Evolutionary conservation across 495 filamentous ascomycete genomes (phyloP).

Genomic region (Cenococcum geophilum): DNA sequence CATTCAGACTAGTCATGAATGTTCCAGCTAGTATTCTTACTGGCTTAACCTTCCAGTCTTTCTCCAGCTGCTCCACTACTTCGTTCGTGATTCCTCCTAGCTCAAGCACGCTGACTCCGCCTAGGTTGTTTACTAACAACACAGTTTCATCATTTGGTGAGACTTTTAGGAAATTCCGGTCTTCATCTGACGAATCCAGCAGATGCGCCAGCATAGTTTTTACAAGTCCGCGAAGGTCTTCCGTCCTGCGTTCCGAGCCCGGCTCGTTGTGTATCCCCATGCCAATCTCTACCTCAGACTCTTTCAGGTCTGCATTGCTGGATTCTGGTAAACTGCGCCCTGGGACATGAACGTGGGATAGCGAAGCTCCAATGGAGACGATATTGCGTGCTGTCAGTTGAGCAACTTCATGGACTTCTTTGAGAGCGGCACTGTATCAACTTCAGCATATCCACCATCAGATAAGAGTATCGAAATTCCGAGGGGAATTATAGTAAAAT

Average conservation of each 20-base stretch:
- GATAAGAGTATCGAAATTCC: neutral
- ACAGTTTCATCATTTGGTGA: slow-evolving; percentile 59
- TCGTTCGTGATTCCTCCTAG: slow-evolving; percentile 85
- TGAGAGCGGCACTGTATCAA: slow-evolving; percentile 40
- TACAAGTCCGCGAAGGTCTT: slow-evolving; percentile 64
- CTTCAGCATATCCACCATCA: slow-evolving; percentile 7
- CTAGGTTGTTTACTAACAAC: slow-evolving; percentile 86
- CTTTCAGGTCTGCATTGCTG: slow-evolving; percentile 50
- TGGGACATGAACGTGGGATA: slow-evolving; percentile 90
- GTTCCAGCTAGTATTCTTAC: slow-evolving; percentile 60
- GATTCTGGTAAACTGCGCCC: slow-evolving; percentile 53
- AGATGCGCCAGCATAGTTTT: slow-evolving; percentile 74
- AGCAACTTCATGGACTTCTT: slow-evolving; percentile 67
- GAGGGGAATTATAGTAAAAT: neutral
- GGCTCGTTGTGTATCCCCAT: slow-evolving; percentile 99
- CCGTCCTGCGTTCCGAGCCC: slow-evolving; percentile 64
- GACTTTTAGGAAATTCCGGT: slow-evolving; percentile 71
- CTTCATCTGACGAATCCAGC: slow-evolving; percentile 69
- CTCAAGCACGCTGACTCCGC: slow-evolving; percentile 84
- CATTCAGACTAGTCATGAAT: slow-evolving; percentile 86
- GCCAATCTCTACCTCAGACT: slow-evolving; percentile 81
- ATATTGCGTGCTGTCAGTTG: slow-evolving; percentile 66
- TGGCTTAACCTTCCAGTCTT: slow-evolving; percentile 64
- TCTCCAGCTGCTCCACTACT: slow-evolving; percentile 68
- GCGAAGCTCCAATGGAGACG: slow-evolving; percentile 76